Evolutionary conservation across 2,329 filamentous ascomycete species (phyloP), one percentile per base, ranked within the genome.

Genomic region (Emergomyces africanus): DNA sequence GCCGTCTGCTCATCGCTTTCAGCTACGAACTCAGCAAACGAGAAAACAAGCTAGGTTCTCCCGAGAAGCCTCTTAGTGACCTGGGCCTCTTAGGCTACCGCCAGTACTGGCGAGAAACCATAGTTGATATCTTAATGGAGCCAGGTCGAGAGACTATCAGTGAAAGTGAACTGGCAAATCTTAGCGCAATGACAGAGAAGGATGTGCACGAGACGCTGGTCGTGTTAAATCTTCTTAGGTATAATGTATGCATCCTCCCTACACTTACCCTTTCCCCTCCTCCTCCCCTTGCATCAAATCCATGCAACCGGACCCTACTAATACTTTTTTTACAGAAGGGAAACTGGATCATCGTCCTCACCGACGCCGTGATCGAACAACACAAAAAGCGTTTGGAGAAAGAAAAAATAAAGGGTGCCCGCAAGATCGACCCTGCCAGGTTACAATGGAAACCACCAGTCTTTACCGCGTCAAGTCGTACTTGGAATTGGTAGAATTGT

Each of bases 381-480:
- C 77, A 84, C 63, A 81, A 85, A 60, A 81, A 87, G 71, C 84
- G 89, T 68, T 81, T 88, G 64, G 87, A 90, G 66, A 95, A 90
- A 75, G 83, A 88, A 64, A 90, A 87, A 74, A 70, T 83, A 57
- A 96, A 95, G 74, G 83, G 86, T 61, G 86, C 86, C 72, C 81
- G 72, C 54, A 75, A 81, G 50, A 91, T 99, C 64, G 88, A 95
- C 62, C 80, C 91, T 0, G 81, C 83, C 23, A 82, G 83, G 67
- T 84, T 99, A 60, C 87, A 90, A 68, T 99, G 94, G 94, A 97
- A 95, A 73, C 92, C 94, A 12, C 94, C 94, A 0, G 88, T 96
- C 0, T 97, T 97, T 69, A 91, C 87, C 30, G 91, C 92, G 0
- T 89, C 88, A 15, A 89, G 84, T 65, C 82, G 92, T 66, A 97